phyloP scores from a whole-genome alignment of 768 basidiomycete genomes.

The Pilatotrama ljubarskyi region DNA sequence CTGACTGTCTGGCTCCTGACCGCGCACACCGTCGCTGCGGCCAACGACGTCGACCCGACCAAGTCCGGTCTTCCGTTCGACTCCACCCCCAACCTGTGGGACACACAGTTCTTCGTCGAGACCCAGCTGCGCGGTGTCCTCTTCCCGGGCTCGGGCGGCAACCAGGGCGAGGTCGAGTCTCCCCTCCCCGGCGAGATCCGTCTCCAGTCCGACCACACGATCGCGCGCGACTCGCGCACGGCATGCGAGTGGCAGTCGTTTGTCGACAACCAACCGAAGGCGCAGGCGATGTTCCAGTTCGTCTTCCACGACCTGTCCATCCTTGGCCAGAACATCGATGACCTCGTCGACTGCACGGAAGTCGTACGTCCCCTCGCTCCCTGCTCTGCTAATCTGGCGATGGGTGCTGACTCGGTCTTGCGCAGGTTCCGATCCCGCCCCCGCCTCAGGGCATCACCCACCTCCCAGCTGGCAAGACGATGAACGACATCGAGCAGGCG shows the following conservation, averaged over 20 bases:
- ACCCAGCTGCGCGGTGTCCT: conserved; percentile 37
- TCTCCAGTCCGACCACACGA: conserved; percentile 27
- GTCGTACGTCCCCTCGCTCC: conserved; percentile 17
- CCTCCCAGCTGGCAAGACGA: conserved; percentile 28
- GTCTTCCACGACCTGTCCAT: conserved; percentile 29
- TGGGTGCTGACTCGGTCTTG: background rate
- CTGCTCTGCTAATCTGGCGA: background rate
- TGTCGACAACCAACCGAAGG: conserved; percentile 18
- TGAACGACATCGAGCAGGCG: conserved; percentile 23
- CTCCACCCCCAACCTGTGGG: conserved; percentile 26
- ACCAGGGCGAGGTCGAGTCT: conserved; percentile 24
- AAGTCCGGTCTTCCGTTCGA: conserved; percentile 24
- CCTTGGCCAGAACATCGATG: conserved; percentile 25
- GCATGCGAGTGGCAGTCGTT: conserved; percentile 28
- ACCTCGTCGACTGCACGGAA: conserved; percentile 31
- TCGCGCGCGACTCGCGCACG: conserved; percentile 27
- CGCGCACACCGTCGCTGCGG: conserved; percentile 28
- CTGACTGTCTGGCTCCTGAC: background rate
- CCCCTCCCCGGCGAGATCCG: conserved; percentile 24
- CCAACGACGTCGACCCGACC: conserved; percentile 25
- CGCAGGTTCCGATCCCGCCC: background rate
- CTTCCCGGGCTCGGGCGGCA: conserved; percentile 24
- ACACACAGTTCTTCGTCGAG: conserved; percentile 37
- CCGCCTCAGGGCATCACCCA: conserved; percentile 2
- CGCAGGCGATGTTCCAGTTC: conserved; percentile 13